Evolutionary conservation across 495 filamentous ascomycete genomes (phyloP).

Genomic region (Aspergillus diversus): DNA sequence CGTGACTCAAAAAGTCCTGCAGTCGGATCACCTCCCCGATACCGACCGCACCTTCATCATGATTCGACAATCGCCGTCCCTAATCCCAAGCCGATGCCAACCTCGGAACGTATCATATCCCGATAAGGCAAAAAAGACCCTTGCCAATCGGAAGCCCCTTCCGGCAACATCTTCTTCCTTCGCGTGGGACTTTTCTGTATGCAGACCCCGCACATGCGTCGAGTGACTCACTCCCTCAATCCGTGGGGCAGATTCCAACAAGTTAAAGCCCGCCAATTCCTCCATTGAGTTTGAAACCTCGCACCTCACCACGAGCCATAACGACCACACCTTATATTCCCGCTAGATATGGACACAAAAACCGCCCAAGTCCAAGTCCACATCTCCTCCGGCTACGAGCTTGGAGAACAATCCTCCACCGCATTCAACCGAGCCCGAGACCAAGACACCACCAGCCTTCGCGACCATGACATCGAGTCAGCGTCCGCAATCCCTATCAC

Average conservation of each 20-base stretch:
- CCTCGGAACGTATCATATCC: background rate
- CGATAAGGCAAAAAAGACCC: background rate
- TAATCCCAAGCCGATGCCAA: too few relatives aligned
- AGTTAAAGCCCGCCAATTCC: background rate
- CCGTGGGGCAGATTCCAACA: background rate
- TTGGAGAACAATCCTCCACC: constrained; percentile 2
- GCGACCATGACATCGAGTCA: too few relatives aligned
- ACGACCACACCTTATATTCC: too few relatives aligned
- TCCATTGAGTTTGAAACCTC: background rate
- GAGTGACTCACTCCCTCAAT: background rate
- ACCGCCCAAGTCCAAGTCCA: background rate
- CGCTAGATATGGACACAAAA: background rate
- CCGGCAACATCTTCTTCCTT: background rate
- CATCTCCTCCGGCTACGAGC: constrained; percentile 5
- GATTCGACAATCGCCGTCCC: too few relatives aligned
- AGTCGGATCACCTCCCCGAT: too few relatives aligned
- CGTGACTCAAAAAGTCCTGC: too few relatives aligned
- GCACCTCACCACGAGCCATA: background rate
- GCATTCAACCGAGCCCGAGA: background rate
- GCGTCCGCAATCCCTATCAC: background rate
- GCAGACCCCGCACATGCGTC: background rate
- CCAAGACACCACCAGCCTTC: background rate
- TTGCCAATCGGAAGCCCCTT: background rate
- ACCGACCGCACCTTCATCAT: too few relatives aligned
- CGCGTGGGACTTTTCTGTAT: background rate